Evolutionary conservation across 345 rosid genomes (phyloP), one percentile per base, ranked within the genome.

Genomic region (Pelargonium nanum): DNA sequence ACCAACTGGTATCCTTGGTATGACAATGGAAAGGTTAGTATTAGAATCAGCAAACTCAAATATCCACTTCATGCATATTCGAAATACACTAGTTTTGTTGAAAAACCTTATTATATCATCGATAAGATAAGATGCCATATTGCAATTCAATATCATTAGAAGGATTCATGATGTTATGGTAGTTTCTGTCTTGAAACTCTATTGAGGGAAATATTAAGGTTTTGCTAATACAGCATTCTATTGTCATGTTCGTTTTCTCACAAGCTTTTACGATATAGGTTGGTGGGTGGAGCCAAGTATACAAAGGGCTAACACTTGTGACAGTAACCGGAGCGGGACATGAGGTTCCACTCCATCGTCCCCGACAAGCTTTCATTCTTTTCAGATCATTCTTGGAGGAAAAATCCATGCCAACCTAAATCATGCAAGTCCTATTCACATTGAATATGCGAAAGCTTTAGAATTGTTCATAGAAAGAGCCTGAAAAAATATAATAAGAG

Each of bases 221-320:
- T n/a, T n/a, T n/a, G n/a, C n/a, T n/a, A n/a, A n/a, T n/a, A n/a
- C n/a, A n/a, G n/a, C n/a, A n/a, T n/a, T n/a, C n/a, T 12, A 30
- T 30, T 30, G 40, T 30, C 40, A 30, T 30, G 40, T 30, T 30
- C 10, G 40, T 30, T 30, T 30, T 30, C 1, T 30, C 40, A 30
- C 40, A 30, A 30, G 40, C 40, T 30, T 30, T 30, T 12, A 40
- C 50, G 53, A 48, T 65, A 22, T 55, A 92, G 98, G 96, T 86
- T 63, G 98, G 93, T 16, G 96, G 98, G 16, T 89, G 98, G 96
- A 85, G 96, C 85, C 98, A 92, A 81, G 86, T 74, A 26, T 92
- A 89, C 74, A 59, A 72, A 75, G 96, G 98, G 30, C 81, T 92
- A 70, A 85, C 96, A 12, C 67, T 89, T 22, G 91, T 92, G 2